Conservation (phyloP, 169 alveolate genomes). For the Perkinsus olseni region DNA sequence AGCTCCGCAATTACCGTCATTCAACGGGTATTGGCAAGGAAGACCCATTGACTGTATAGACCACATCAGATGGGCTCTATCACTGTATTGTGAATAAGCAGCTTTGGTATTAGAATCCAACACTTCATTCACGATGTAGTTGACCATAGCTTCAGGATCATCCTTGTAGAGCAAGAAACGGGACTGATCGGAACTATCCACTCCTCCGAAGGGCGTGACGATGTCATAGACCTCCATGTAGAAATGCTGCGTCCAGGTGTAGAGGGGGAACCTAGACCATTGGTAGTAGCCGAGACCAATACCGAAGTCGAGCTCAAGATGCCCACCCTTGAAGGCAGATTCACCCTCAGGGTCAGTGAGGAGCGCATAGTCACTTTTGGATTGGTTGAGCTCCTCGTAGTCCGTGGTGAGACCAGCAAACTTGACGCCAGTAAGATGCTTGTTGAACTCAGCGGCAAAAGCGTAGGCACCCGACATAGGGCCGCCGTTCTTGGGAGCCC, state of each 20-base stretch:
- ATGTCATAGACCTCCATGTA: neutral
- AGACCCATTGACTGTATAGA: neutral
- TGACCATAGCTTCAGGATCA: neutral
- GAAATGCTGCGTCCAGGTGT: neutral
- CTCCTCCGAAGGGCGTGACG: neutral
- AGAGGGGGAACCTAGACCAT: neutral
- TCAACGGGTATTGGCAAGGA: neutral
- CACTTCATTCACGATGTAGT: neutral
- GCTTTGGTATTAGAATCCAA: neutral
- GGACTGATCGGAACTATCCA: neutral
- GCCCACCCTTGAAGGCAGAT: neutral
- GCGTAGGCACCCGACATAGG: neutral
- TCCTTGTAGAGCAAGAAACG: neutral
- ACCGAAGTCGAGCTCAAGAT: neutral
- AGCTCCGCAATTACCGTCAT: neutral
- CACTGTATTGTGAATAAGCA: neutral
- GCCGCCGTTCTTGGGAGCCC: neutral
- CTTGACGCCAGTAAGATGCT: neutral
- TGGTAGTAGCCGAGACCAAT: neutral
- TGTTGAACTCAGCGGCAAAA: neutral
- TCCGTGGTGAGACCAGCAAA: neutral
- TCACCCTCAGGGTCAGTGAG: neutral
- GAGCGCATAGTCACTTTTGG: neutral
- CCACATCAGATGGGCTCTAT: neutral
- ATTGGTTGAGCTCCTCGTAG: neutral